Evolutionary conservation across 2,329 filamentous ascomycete genomes (phyloP), one percentile per base, ranked within the genome.

Genomic region (Scytalidium sp.): DNA sequence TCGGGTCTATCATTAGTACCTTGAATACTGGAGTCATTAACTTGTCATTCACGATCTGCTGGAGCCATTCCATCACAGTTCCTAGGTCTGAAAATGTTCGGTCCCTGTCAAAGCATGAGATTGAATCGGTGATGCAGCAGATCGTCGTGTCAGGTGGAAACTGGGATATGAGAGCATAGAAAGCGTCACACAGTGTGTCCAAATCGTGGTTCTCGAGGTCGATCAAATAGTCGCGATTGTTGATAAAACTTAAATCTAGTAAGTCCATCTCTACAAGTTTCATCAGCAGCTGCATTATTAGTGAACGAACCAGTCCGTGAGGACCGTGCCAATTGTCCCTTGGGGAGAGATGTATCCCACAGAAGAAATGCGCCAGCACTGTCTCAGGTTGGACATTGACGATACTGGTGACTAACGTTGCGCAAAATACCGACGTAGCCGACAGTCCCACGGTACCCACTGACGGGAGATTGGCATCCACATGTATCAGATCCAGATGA

Each of bases 171-270:
- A 46, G 19, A 5, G 20, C 25, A 25, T 46, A 29, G 8, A 46
- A 25, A 19, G 19, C 17, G 25, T 46, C 19, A 25, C 43, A 46
- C 11, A 46, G 20, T 19, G 20, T 29, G 3, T 20, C 17, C 20
- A 46, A 8, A n/a, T 46, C 23, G 43, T 46, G 43, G n/a, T 29
- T 46, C 19, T 46, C 23, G 8, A 46, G 43, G 3, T 5, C 43
- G 10, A 19, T 19, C 3, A 46, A 11, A n/a, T 5, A 46, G n/a
- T 46, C 43, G 17, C 20, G 11, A 29, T 29, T 15, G 23, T 46
- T 25, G 27, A 46, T 46, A 27, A 46, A 46, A 8, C n/a, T 15
- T 3, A 46, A 25, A 17, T 46, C 43, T 4, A 25, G 17, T 13
- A 19, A 15, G 17, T 39, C n/a, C 19, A 25, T 22, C 43, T 22